These are phyloP conservation scores for Wallacemonas collosoma DNA, from an alignment of 208 protist genomes.

Conservation along the genomic window DNA sequence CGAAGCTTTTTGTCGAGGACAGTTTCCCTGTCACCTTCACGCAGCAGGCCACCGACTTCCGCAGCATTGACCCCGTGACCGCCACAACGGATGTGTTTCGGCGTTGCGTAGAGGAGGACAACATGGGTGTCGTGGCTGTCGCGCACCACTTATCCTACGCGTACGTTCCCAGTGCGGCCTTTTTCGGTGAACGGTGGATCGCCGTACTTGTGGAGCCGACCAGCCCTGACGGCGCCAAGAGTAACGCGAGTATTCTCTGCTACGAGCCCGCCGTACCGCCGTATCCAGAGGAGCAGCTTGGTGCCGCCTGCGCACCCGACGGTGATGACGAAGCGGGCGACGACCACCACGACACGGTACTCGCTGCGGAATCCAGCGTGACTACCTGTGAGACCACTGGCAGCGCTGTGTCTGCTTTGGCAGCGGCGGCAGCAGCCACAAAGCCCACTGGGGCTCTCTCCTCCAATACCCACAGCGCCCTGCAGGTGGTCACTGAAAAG, in stretches of 20 bases:
- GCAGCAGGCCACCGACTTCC: constrained; percentile 56
- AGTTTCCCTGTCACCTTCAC: constrained; percentile 77
- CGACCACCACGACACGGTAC: not conserved
- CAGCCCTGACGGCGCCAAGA: constrained; percentile 22
- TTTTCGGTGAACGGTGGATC: constrained; percentile 64
- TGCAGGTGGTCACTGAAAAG: constrained; percentile 28
- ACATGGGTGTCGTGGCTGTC: constrained; percentile 67
- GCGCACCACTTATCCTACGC: constrained; percentile 38
- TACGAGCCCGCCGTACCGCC: constrained; percentile 37
- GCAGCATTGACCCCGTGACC: constrained; percentile 53
- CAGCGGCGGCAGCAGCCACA: not conserved
- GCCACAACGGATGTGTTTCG: constrained; percentile 65
- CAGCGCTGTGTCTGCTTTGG: not conserved
- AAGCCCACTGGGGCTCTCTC: not conserved
- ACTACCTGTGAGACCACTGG: not conserved
- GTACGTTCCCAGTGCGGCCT: constrained; percentile 43
- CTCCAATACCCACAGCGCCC: constrained; percentile 3
- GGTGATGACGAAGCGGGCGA: not conserved
- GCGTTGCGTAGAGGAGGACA: constrained; percentile 72
- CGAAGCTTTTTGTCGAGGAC: constrained; percentile 40
- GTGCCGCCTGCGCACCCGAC: not conserved
- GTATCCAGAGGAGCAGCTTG: not conserved
- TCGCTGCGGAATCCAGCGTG: not conserved
- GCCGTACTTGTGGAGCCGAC: constrained; percentile 51
- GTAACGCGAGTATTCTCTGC: constrained; percentile 44